Evolutionary conservation across 306 rosid genomes (phyloP).

Genomic region (Argentina anserina): DNA sequence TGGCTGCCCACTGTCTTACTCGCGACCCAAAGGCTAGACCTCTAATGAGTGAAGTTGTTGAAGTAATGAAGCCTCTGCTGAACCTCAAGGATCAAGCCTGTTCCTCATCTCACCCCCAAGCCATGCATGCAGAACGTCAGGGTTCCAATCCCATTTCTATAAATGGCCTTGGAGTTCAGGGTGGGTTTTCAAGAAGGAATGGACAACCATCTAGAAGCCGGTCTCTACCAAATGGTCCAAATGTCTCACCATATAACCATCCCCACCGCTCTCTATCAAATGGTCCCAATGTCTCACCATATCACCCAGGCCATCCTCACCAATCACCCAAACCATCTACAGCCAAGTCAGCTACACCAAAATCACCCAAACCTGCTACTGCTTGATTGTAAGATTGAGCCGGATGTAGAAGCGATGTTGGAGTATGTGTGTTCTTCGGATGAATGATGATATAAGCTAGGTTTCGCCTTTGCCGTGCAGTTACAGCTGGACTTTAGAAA

Average conservation of each 20-base stretch:
- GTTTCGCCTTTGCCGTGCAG: not conserved
- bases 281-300: constrained; percentile 33
- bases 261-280: constrained; percentile 25
- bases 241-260: constrained; percentile 23
- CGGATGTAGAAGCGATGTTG: not conserved
- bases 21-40: constrained; percentile 49
- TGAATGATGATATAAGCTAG: not conserved
- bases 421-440: not conserved
- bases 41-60: constrained; percentile 54
- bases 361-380: not conserved
- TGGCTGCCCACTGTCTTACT: constrained; percentile 42
- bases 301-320: constrained; percentile 18
- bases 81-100: constrained; percentile 23
- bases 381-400: constrained; percentile 10
- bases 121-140: constrained; percentile 15
- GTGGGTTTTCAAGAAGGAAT: constrained; percentile 22
- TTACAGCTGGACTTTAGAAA: constrained; percentile 5
- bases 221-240: constrained; percentile 31
- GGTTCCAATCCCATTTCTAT: constrained; percentile 22
- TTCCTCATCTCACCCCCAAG: constrained; percentile 27
- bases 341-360: not conserved
- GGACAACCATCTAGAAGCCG: constrained; percentile 30
- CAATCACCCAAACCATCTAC: constrained; percentile 23
- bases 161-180: constrained; percentile 8
- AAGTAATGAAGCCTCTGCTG: constrained; percentile 24